These are phyloP conservation scores for Elaphomyces granulatus DNA, from an alignment of 495 filamentous ascomycete species.

Conservation along the genomic window DNA sequence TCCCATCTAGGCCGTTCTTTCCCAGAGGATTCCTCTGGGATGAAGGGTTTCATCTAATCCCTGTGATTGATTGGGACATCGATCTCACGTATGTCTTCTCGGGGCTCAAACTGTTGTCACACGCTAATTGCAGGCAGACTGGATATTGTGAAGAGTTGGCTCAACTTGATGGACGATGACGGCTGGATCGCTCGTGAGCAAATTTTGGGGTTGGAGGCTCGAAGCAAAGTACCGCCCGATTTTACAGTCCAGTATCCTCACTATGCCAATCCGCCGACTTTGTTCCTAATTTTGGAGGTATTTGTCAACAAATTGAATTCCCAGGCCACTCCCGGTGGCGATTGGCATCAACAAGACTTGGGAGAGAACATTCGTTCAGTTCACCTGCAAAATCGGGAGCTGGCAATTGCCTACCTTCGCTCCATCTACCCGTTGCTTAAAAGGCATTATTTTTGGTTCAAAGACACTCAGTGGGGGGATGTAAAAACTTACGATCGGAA, in stretches of 20 bases:
- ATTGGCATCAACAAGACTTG: conserved; percentile 12
- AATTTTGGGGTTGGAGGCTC: conserved; percentile 85
- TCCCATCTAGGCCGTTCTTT: conserved; percentile 92
- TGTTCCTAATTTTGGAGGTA: conserved; percentile 74
- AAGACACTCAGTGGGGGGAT: conserved; percentile 78
- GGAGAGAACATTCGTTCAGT: conserved; percentile 34
- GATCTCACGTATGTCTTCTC: conserved; percentile 52
- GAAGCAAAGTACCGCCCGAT: conserved; percentile 89
- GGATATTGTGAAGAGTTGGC: conserved; percentile 91
- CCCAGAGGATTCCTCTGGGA: conserved; percentile 96
- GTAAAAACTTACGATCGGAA: conserved; percentile 82
- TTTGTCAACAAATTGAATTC: conserved; percentile 61
- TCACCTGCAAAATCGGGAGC: conserved; percentile 48
- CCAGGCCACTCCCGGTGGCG: conserved; percentile 11
- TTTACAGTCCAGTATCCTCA: conserved; percentile 96
- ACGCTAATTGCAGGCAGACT: conserved; percentile 30
- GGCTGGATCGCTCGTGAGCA: conserved; percentile 97
- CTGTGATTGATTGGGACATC: conserved; percentile 84
- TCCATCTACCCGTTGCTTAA: conserved; percentile 84
- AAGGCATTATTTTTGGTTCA: conserved; percentile 88
- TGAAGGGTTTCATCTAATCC: conserved; percentile 91
- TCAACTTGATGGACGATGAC: conserved; percentile 88
- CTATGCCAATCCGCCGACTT: conserved; percentile 95
- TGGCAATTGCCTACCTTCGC: conserved; percentile 60
- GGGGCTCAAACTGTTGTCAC: background rate